Evolutionary conservation across 2,329 filamentous ascomycete genomes (phyloP), one percentile per base, ranked within the genome.

Genomic region (Pseudogymnoascus sp.): DNA sequence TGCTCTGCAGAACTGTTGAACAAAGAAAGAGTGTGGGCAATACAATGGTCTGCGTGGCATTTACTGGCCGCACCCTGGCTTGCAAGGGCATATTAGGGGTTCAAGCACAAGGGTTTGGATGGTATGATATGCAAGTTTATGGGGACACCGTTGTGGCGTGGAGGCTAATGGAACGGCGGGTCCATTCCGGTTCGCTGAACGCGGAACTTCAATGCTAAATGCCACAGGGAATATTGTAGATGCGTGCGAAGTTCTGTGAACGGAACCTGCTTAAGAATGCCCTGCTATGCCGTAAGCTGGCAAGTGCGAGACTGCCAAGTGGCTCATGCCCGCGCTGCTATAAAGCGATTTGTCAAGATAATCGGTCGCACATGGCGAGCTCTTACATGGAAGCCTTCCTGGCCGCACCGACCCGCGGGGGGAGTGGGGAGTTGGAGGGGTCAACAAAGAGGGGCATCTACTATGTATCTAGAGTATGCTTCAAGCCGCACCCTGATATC

Each of bases 111-210:
- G 44, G 44, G 17, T 55, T n/a, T 27, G 44, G 44, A 29, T 33
- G 27, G 44, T 9, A 8, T 33, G 25, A 55, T 29, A 55, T n/a
- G 44, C 44, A n/a, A 27, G 13, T 2, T 10, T 27, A 31, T 17
- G 44, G 44, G 27, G 44, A 10, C 44, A 15, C 9, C 13, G 27
- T 31, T n/a, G 44, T 51, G 44, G 44, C n/a, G 13, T 51, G 3
- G 44, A 31, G 44, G 44, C 44, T 51, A 51, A 51, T 51, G 44
- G 44, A 51, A 51, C 27, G 44, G 44, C 44, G 44, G 44, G 44
- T 51, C 8, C 44, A 27, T 51, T 51, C 44, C 44, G 44, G 44
- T 51, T 51, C 44, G 44, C n/a, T 51, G 27, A 17, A 8, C 8
- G 5, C n/a, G 13, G 31, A 51, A 17, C n/a, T 31, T 5, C 15